Conservation (phyloP, 2,329 filamentous ascomycete genomes). For the Fusarium torulosum region DNA sequence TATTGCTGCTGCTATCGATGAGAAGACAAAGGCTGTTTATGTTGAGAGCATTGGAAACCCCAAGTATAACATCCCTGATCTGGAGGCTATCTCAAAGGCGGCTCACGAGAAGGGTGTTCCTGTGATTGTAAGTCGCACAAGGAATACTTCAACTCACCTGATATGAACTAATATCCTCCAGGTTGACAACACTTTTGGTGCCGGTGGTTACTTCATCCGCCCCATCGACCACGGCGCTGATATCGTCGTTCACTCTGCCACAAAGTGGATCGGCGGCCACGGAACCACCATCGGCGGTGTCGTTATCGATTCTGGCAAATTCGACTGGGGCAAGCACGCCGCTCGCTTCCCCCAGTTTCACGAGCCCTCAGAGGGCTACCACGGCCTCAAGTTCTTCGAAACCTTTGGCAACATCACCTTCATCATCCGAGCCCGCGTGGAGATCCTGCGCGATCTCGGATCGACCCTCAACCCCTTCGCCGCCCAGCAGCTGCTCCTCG, state of each 20-base stretch:
- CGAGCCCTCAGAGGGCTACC: conserved; percentile 89
- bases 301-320: conserved; percentile 89
- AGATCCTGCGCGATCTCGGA: conserved; percentile 90
- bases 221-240: conserved; percentile 93
- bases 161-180: conserved; percentile 49
- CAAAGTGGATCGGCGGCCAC: conserved; percentile 97
- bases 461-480: conserved; percentile 88
- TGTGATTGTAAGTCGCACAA: conserved; percentile 64
- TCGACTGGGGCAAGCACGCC: conserved; percentile 89
- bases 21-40: conserved; percentile 92
- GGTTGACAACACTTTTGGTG: conserved; percentile 96
- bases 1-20: conserved; percentile 86
- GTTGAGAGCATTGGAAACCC: conserved; percentile 95
- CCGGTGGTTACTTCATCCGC: conserved; percentile 87
- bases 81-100: conserved; percentile 85
- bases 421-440: conserved; percentile 86
- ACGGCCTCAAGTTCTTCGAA: conserved; percentile 94
- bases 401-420: conserved; percentile 87
- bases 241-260: conserved; percentile 93
- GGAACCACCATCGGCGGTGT: conserved; percentile 92
- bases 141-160: background rate
- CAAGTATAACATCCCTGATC: conserved; percentile 90
- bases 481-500: conserved; percentile 90
- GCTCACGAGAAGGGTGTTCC: conserved; percentile 78
- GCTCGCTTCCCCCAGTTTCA: conserved; percentile 92